These are phyloP conservation scores for Aegle marmelos DNA, from an alignment of 345 rosid species.

Conservation along the genomic window DNA sequence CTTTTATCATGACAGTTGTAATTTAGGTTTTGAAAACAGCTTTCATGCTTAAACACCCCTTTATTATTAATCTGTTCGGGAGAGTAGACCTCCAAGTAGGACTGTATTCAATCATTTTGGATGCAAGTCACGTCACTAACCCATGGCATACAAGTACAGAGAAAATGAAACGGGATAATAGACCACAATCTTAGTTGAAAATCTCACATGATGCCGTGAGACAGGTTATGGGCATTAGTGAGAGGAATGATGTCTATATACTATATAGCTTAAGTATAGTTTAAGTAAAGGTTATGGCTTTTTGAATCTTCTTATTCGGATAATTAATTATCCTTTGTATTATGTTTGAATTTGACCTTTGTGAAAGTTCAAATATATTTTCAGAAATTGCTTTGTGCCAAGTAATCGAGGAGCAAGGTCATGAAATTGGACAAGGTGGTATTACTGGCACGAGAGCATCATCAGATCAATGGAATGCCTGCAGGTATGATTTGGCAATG, in stretches of 20 bases:
- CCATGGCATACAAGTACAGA: too few relatives aligned
- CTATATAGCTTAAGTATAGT: neutral
- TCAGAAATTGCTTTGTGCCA: neutral
- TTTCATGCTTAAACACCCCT: neutral
- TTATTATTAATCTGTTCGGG: neutral
- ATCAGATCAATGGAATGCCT: neutral
- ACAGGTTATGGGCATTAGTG: neutral
- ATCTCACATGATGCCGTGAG: neutral
- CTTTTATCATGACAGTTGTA: neutral
- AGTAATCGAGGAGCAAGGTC: neutral
- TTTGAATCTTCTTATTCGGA: neutral
- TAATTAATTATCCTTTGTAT: neutral
- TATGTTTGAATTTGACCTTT: neutral
- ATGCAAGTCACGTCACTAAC: neutral
- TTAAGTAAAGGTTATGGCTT: neutral
- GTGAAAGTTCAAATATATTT: neutral
- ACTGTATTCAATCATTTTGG: neutral
- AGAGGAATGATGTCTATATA: neutral
- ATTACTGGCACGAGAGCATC: neutral
- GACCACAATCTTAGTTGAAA: too few relatives aligned
- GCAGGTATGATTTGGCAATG: neutral
- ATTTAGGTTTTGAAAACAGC: neutral
- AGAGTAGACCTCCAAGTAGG: too few relatives aligned
- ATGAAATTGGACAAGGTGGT: neutral
- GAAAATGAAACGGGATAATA: too few relatives aligned